Percentiles rank a stretch among this genome's conserved stretches.
phyloP scores from a whole-genome alignment of 1,284 basidiomycete species.

The Pterulicium gracile region DNA sequence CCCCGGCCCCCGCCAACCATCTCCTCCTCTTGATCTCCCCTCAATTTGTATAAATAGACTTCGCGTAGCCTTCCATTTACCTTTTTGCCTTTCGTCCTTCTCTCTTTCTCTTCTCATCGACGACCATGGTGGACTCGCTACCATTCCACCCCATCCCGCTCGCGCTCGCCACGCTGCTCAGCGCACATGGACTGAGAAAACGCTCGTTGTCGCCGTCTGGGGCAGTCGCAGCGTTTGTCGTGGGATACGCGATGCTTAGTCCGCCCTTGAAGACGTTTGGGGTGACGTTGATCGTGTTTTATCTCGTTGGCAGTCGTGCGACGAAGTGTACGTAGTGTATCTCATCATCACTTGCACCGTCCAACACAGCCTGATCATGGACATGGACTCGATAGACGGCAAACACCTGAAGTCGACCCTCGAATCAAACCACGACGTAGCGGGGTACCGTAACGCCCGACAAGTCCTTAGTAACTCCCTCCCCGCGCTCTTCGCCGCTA shows the following conservation, averaged over 20 bases:
- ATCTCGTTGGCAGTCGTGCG: conserved; percentile 71
- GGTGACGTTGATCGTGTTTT: conserved; percentile 69
- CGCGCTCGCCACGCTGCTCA: conserved; percentile 31
- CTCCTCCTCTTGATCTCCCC: no score
- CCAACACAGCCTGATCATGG: background rate
- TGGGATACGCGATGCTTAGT: conserved; percentile 59
- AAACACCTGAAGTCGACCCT: conserved; percentile 60
- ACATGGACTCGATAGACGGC: conserved; percentile 42
- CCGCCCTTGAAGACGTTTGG: conserved; percentile 60
- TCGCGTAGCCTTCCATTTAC: no score
- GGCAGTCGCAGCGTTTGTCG: conserved; percentile 64
- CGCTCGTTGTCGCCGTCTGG: conserved; percentile 60
- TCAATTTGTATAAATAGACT: no score
- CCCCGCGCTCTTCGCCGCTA: conserved; percentile 54
- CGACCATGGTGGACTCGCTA: conserved; percentile 32
- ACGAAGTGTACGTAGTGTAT: conserved; percentile 55
- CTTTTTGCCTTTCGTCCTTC: conserved; percentile 24
- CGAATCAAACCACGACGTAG: conserved; percentile 69
- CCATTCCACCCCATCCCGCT: conserved; percentile 15
- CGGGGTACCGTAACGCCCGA: conserved; percentile 61
- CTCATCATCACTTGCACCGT: background rate
- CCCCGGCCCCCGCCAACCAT: no score
- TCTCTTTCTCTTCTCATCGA: conserved; percentile 10
- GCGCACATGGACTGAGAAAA: conserved; percentile 40
- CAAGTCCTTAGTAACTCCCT: conserved; percentile 80